These are phyloP conservation scores for Aspergillus brunneoviolaceus DNA, from an alignment of 2,329 filamentous ascomycete genomes.

Conservation along the genomic window DNA sequence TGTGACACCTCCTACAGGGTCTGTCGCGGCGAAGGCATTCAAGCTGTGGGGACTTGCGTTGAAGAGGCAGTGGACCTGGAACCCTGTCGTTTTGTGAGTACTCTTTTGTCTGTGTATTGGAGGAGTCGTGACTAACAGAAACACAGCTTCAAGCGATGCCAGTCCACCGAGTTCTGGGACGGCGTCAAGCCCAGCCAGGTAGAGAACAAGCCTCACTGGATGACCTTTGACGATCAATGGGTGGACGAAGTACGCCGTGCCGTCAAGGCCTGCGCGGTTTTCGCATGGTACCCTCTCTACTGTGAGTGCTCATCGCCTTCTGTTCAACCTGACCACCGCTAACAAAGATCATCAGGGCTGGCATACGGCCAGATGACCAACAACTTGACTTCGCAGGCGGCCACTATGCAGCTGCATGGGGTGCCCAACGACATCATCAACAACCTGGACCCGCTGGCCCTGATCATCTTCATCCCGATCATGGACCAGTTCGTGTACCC, in stretches of 20 bases:
- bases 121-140: conserved; percentile 6
- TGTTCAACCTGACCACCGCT: conserved; percentile 16
- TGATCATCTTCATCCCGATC: conserved; percentile 56
- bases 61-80: conserved; percentile 63
- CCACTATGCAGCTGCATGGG: conserved; percentile 53
- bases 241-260: conserved; percentile 73
- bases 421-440: conserved; percentile 56
- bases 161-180: conserved; percentile 22
- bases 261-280: conserved; percentile 66
- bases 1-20: conserved; percentile 67
- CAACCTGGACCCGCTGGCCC: conserved; percentile 53
- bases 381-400: conserved; percentile 56
- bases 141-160: conserved; percentile 21
- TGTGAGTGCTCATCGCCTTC: conserved; percentile 26
- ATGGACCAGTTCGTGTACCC: conserved; percentile 55
- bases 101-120: neutral
- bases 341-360: conserved; percentile 32
- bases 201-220: conserved; percentile 37
- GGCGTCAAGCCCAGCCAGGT: conserved; percentile 24
- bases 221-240: conserved; percentile 80
- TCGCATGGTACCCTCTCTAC: conserved; percentile 55
- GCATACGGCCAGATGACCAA: conserved; percentile 55
- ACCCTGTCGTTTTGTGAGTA: conserved; percentile 50
- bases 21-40: conserved; percentile 67
- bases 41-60: conserved; percentile 60